Evolutionary conservation across 768 basidiomycete species (phyloP).

Genomic region (Amanita pseudoporphyria): DNA sequence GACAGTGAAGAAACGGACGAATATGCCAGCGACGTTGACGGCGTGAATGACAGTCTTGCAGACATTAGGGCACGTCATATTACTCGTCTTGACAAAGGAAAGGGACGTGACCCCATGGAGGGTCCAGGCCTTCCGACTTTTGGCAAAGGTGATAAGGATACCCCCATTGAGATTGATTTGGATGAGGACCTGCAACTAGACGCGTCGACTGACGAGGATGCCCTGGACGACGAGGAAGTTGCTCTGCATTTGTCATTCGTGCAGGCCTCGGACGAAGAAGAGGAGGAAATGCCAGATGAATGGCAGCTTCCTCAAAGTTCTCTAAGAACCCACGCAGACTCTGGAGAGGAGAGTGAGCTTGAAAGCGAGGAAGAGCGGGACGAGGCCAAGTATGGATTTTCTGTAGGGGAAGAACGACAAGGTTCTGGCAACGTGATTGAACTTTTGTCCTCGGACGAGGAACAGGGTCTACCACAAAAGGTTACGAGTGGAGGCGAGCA

Average conservation of each 20-base stretch:
- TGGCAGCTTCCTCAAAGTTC: constrained; percentile 4
- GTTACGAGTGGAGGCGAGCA: not conserved
- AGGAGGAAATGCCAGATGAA: not conserved
- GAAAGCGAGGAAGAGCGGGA: not conserved
- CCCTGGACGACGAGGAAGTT: constrained; percentile 7
- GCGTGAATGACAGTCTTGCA: constrained; percentile 47
- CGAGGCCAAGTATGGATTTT: constrained; percentile 12
- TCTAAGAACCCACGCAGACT: not conserved
- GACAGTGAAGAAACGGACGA: constrained; percentile 12
- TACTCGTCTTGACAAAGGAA: constrained; percentile 34
- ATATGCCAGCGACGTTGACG: constrained; percentile 22
- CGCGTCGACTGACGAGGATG: not conserved
- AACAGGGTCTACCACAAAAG: constrained; percentile 16
- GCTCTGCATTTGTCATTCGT: constrained; percentile 4
- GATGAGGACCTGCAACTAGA: constrained; percentile 18
- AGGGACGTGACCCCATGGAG: constrained; percentile 52
- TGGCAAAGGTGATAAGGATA: constrained; percentile 19
- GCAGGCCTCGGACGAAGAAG: constrained; percentile 4
- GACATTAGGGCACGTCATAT: constrained; percentile 38
- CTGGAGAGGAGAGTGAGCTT: not conserved
- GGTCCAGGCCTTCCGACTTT: constrained; percentile 41
- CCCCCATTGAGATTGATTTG: constrained; percentile 39
- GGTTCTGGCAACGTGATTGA: constrained; percentile 15
- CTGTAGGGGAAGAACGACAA: constrained; percentile 22
- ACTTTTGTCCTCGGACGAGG: constrained; percentile 11